A percentile compares a stretch with the other conserved stretches of the same genome.
Evolutionary conservation across 2,329 filamentous ascomycete genomes (phyloP).

Genomic region (Neonectria ditissima): DNA sequence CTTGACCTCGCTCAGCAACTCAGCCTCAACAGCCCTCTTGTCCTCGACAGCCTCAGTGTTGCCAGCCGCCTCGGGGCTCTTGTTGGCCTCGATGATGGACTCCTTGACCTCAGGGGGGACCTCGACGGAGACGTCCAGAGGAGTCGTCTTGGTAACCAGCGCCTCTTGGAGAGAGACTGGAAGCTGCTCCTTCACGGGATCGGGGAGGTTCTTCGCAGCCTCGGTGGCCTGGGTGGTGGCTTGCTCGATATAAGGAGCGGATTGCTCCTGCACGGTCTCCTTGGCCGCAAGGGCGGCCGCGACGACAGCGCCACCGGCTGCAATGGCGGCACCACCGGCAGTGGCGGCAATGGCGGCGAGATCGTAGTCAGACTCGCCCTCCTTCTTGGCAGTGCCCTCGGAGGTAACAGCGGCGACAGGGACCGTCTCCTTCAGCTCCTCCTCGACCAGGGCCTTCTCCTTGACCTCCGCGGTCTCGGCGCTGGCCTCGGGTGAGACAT

Average conservation of each 20-base stretch:
- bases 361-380: conserved; percentile 54
- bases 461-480: conserved; percentile 72
- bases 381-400: conserved; percentile 66
- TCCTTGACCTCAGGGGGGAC: conserved; percentile 69
- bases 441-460: conserved; percentile 78
- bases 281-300: conserved; percentile 50
- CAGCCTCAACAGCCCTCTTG: conserved; percentile 79
- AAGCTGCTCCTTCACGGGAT: conserved; percentile 63
- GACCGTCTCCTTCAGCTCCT: conserved; percentile 76
- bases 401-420: conserved; percentile 69
- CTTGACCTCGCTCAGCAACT: conserved; percentile 76
- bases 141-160: conserved; percentile 57
- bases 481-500: conserved; percentile 75
- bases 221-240: conserved; percentile 55
- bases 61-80: conserved; percentile 77
- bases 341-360: conserved; percentile 54
- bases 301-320: conserved; percentile 48
- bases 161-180: conserved; percentile 63
- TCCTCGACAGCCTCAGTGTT: conserved; percentile 77
- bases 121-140: conserved; percentile 61
- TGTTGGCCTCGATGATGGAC: conserved; percentile 68
- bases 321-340: conserved; percentile 47
- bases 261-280: conserved; percentile 52
- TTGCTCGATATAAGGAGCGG: conserved; percentile 52
- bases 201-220: conserved; percentile 63